Evolutionary conservation across 176 grass and related monocot genomes (phyloP).

Genomic region (Neostapfia colusana): DNA sequence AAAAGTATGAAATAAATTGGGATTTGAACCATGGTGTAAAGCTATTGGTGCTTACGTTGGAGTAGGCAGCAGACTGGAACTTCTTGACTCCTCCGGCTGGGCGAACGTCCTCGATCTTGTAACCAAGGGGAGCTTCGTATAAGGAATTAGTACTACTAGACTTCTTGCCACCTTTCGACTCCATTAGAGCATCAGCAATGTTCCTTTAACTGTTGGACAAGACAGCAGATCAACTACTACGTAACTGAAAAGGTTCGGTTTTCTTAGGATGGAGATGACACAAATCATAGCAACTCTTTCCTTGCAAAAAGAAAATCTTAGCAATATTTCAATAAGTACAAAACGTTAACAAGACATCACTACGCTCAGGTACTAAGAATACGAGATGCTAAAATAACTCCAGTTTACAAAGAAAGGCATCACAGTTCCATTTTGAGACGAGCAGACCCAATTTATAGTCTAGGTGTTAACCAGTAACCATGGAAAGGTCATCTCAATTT

Average conservation of each 20-base stretch:
- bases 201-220: slow-evolving; percentile 19
- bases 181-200: slow-evolving; percentile 87
- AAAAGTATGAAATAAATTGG: background rate
- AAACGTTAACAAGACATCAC: background rate
- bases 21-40: background rate
- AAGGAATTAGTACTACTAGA: slow-evolving; percentile 67
- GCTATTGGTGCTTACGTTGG: slow-evolving; percentile 67
- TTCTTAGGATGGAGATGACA: background rate
- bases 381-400: background rate
- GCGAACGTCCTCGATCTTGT: slow-evolving; percentile 94
- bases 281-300: background rate
- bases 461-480: background rate
- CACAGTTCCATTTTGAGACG: background rate
- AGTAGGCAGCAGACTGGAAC: slow-evolving; percentile 98
- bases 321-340: background rate
- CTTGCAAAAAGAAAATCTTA: background rate
- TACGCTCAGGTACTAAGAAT: background rate
- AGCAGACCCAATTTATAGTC: background rate
- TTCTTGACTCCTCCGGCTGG: slow-evolving; percentile 93
- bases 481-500: no score
- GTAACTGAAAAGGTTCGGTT: background rate
- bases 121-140: slow-evolving; percentile 94
- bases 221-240: slow-evolving; percentile 1
- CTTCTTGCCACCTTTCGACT: no score
- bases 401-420: background rate